Conservation (phyloP, 257 asterid genomes). For the Przewalskia tangutica region DNA sequence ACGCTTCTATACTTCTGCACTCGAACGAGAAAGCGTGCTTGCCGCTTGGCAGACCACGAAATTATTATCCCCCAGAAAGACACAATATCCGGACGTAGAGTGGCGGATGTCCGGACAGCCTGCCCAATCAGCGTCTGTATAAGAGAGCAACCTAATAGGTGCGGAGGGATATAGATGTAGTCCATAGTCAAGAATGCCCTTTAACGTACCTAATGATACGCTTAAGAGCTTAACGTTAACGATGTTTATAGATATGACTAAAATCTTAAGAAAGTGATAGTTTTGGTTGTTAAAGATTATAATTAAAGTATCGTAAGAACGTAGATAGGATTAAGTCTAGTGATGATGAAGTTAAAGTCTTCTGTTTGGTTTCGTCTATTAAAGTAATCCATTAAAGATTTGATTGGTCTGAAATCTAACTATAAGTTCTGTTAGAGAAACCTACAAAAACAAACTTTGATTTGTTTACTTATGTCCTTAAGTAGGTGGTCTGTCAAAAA, state of each 20-base stretch:
- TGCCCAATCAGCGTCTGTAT: too few species aligned
- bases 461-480: not conserved
- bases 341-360: not conserved
- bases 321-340: not conserved
- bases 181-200: too few species aligned
- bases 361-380: slow-evolving; percentile 8
- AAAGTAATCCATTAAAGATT: not conserved
- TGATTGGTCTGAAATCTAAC: slow-evolving; percentile 2
- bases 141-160: too few species aligned
- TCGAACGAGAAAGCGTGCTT: too few species aligned
- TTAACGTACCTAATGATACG: too few species aligned
- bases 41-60: too few species aligned
- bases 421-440: slow-evolving; percentile 17
- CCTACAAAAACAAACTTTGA: not conserved
- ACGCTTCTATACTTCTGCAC: too few species aligned
- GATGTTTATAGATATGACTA: not conserved
- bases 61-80: too few species aligned
- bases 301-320: not conserved
- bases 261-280: not conserved
- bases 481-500: slow-evolving; percentile 13
- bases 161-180: too few species aligned
- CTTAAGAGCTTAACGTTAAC: slow-evolving; percentile 13
- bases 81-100: too few species aligned
- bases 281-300: not conserved
- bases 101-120: too few species aligned